Conservation (phyloP, 2,329 filamentous ascomycete species). For the Scedosporium apiospermum region DNA sequence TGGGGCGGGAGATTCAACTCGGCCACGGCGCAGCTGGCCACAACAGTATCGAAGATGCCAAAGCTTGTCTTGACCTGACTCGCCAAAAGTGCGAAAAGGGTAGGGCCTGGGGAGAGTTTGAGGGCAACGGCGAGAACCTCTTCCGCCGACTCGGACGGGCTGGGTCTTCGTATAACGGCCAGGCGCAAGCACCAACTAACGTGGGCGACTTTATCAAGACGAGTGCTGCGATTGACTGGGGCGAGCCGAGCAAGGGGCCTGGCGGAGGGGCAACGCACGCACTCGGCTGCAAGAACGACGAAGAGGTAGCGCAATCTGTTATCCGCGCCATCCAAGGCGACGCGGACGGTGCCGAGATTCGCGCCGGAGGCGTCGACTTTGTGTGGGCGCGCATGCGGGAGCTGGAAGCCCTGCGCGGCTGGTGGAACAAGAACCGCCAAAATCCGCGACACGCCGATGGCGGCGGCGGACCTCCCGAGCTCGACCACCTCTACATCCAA, state of each 20-base stretch:
- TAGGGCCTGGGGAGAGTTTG: constrained; percentile 71
- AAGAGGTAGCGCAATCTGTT: constrained; percentile 45
- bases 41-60: constrained; percentile 87
- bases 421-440: constrained; percentile 53
- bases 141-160: constrained; percentile 70
- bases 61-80: constrained; percentile 82
- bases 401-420: constrained; percentile 55
- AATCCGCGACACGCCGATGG: constrained; percentile 20
- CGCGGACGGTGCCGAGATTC: constrained; percentile 45
- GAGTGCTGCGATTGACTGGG: constrained; percentile 82
- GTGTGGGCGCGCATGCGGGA: constrained; percentile 58
- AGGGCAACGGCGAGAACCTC: constrained; percentile 74
- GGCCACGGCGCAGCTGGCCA: constrained; percentile 61
- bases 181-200: constrained; percentile 46
- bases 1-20: constrained; percentile 81
- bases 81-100: constrained; percentile 96
- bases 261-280: constrained; percentile 46
- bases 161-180: constrained; percentile 51
- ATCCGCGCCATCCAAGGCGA: constrained; percentile 52
- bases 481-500: constrained; percentile 18
- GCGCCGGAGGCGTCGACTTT: constrained; percentile 54
- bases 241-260: constrained; percentile 56
- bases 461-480: constrained; percentile 24
- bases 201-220: constrained; percentile 51
- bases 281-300: constrained; percentile 49